Conservation (phyloP, 768 basidiomycete species). For the Boletus vermiculosoides region DNA sequence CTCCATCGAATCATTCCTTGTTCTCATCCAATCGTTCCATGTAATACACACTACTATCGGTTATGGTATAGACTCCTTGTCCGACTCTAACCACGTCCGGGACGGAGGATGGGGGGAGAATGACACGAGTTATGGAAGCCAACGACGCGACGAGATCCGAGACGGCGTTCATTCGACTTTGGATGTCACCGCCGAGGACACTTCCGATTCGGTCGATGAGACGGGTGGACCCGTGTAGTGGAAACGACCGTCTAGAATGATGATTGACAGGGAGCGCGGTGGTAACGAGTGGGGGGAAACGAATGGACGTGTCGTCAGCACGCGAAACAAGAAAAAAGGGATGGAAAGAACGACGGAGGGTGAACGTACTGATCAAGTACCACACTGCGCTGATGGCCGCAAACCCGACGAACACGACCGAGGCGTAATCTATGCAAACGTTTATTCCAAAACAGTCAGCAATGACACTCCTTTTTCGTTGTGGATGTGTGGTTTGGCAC, state of each 20-base stretch:
- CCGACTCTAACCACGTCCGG: background rate
- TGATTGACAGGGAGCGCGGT: background rate
- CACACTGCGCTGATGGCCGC: constrained; percentile 54
- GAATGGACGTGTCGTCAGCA: background rate
- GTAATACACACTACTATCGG: background rate
- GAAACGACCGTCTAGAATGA: constrained; percentile 38
- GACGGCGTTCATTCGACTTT: constrained; percentile 11
- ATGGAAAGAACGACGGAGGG: background rate
- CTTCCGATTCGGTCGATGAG: constrained; percentile 17
- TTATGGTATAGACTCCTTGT: background rate
- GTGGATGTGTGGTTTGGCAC: background rate
- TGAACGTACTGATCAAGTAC: constrained; percentile 54
- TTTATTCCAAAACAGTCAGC: background rate
- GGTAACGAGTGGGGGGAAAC: background rate
- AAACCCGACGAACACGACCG: constrained; percentile 66
- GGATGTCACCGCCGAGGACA: background rate
- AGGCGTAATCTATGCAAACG: constrained; percentile 54
- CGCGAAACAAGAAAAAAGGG: background rate
- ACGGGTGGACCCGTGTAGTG: constrained; percentile 46
- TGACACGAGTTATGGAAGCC: background rate
- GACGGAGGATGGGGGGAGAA: too few species aligned
- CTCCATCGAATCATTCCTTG: background rate
- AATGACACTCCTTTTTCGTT: too few species aligned
- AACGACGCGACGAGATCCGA: background rate
- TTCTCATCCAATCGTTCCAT: background rate